These are phyloP conservation scores for Colletotrichum chlorophyti DNA, from an alignment of 2,329 filamentous ascomycete species.

Conservation along the genomic window DNA sequence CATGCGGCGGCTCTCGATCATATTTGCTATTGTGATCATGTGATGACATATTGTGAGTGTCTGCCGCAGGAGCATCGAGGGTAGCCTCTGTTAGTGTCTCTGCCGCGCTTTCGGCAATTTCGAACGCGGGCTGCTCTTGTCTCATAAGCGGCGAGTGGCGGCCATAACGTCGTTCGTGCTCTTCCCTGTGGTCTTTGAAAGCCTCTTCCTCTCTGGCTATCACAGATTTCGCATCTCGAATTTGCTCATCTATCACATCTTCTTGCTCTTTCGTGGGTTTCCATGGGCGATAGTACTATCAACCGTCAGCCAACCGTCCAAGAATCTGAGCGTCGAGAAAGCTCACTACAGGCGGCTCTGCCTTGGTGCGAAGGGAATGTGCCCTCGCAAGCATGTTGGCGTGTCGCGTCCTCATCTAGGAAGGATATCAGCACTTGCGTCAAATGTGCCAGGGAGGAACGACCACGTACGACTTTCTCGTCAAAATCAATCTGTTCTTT, in stretches of 20 bases:
- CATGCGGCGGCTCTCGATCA: slow-evolving; percentile 62
- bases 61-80: slow-evolving; percentile 39
- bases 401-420: slow-evolving; percentile 78
- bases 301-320: background rate
- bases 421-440: slow-evolving; percentile 33
- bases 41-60: slow-evolving; percentile 44
- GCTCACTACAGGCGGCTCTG: slow-evolving; percentile 77
- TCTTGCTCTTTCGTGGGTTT: slow-evolving; percentile 74
- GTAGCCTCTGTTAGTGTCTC: slow-evolving; percentile 44
- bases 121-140: slow-evolving; percentile 41
- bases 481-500: slow-evolving; percentile 79
- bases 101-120: slow-evolving; percentile 35
- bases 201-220: slow-evolving; percentile 71
- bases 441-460: background rate
- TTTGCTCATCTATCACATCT: slow-evolving; percentile 73
- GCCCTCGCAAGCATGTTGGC: slow-evolving; percentile 74
- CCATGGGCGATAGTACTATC: slow-evolving; percentile 86
- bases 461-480: slow-evolving; percentile 71
- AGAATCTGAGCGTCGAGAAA: background rate
- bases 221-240: slow-evolving; percentile 66
- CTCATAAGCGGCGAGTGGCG: slow-evolving; percentile 24
- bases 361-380: slow-evolving; percentile 74
- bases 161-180: slow-evolving; percentile 38
- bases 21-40: slow-evolving; percentile 36
- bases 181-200: slow-evolving; percentile 60